A percentile compares a stretch with the other conserved stretches of the same genome.
Evolutionary conservation across 192 early-diverging fungal species (phyloP).

Genomic region (Backusella psychrophila): DNA sequence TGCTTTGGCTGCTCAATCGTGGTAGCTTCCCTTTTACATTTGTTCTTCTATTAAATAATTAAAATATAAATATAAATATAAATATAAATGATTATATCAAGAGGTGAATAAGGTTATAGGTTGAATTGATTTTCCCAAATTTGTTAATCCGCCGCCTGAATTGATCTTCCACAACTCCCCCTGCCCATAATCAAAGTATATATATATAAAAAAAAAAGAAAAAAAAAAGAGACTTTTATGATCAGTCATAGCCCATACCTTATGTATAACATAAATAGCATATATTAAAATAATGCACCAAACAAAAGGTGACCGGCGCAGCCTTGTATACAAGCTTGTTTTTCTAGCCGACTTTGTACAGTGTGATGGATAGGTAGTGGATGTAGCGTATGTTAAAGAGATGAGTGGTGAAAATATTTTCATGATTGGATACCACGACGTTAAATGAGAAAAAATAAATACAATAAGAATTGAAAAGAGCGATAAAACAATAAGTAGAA

Average conservation of each 20-base stretch:
- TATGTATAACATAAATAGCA: background rate
- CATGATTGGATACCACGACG: background rate
- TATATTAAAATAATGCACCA: conserved; percentile 6
- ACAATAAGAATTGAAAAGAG: background rate
- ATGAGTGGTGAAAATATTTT: background rate
- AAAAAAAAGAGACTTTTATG: conserved; percentile 1
- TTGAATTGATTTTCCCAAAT: background rate
- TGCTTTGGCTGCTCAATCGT: background rate
- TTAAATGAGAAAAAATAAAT: conserved; percentile 9
- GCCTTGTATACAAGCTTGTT: background rate
- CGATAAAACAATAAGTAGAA: conserved; percentile 8
- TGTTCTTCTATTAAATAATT: background rate
- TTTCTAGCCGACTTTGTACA: background rate
- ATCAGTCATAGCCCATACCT: background rate
- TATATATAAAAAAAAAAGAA: background rate
- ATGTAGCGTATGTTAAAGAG: background rate
- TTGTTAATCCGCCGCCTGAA: background rate
- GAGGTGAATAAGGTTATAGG: background rate
- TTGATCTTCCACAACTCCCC: background rate
- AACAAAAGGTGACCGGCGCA: background rate
- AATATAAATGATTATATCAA: background rate
- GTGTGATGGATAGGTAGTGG: background rate
- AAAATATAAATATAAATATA: background rate
- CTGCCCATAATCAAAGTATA: background rate
- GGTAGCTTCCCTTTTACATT: background rate